Percentiles rank a stretch among this genome's conserved stretches.
phyloP scores from a whole-genome alignment of 768 basidiomycete species.

The Boletus bicolor region DNA sequence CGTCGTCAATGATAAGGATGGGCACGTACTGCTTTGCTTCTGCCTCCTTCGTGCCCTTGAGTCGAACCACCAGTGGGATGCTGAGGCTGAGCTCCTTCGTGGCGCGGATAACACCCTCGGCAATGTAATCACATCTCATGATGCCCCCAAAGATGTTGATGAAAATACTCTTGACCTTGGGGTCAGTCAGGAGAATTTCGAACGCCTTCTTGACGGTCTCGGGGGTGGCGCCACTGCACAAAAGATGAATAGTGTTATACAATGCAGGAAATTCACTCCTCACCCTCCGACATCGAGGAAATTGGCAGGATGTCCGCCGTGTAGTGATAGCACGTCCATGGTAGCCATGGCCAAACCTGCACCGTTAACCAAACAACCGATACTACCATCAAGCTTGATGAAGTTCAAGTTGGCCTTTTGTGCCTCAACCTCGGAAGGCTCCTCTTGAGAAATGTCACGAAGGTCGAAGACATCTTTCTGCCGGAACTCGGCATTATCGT shows the following conservation, averaged over 20 bases:
- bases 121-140: constrained; percentile 99
- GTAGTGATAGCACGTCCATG: constrained; percentile 97
- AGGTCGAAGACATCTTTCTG: constrained; percentile 86
- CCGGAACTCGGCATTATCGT: constrained; percentile 98
- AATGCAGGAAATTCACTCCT: constrained; percentile 15
- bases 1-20: not conserved
- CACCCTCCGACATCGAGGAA: constrained; percentile 98
- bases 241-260: not conserved
- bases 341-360: constrained; percentile 99
- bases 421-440: constrained; percentile 96
- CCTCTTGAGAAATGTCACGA: constrained; percentile 92
- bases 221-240: constrained; percentile 89
- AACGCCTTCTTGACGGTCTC: constrained; percentile 99
- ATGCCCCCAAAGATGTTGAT: constrained; percentile 98
- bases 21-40: constrained; percentile 88
- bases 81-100: constrained; percentile 84
- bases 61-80: constrained; percentile 87
- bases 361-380: constrained; percentile 98
- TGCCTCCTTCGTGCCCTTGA: constrained; percentile 95
- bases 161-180: constrained; percentile 96
- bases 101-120: constrained; percentile 97
- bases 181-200: constrained; percentile 86
- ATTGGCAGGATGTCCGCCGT: constrained; percentile 96
- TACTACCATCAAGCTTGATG: constrained; percentile 96
- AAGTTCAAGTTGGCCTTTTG: constrained; percentile 96